Evolutionary conservation across 73 alveolate species (phyloP), one percentile per base, ranked within the genome.

Genomic region (Tetrahymena borealis): DNA sequence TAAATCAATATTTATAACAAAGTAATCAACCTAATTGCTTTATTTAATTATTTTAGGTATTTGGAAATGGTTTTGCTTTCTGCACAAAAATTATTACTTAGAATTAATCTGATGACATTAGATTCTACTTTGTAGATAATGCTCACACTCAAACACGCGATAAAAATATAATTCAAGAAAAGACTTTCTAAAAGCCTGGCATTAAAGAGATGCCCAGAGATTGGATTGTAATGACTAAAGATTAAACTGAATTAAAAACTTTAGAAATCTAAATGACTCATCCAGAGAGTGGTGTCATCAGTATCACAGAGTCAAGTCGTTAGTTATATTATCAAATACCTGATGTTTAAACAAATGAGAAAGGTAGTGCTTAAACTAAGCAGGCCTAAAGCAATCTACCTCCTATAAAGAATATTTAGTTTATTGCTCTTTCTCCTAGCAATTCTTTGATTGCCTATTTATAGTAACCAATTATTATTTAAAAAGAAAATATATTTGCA

Each of bases 211-310:
- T 79, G 43, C 95, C 95, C 20, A 92, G 91, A 39, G 93, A 93
- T 93, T 93, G 95, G 95, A 35, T 36, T 18, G 42, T 39, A n/a
- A 93, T 93, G 77, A 91, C 95, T 33, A 85, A 78, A 18, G 38
- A 78, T 38, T 79, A 93, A 36, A 39, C 93, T 16, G 60, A 36
- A 1, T 38, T 90, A 78, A 92, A 92, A 38, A 93, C 90, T 31
- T 24, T 93, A 60, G 95, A 93, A 93, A 90, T 93, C 0, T 93
- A 60, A 28, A 93, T 93, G 33, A 42, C 95, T 16, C 60, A 93
- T 90, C 93, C 95, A 2, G 95, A 93, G 33, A 92, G 95, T 32
- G 95, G 95, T 31, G 91, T 93, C 32, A 85, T 93, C 16, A 91
- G 91, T 39, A 32, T 93, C 0, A 93, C 91, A 11, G 95, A 93